Evolutionary conservation across 345 rosid genomes (phyloP), one percentile per base, ranked within the genome.

Genomic region (Erysimum cheiranthoides): DNA sequence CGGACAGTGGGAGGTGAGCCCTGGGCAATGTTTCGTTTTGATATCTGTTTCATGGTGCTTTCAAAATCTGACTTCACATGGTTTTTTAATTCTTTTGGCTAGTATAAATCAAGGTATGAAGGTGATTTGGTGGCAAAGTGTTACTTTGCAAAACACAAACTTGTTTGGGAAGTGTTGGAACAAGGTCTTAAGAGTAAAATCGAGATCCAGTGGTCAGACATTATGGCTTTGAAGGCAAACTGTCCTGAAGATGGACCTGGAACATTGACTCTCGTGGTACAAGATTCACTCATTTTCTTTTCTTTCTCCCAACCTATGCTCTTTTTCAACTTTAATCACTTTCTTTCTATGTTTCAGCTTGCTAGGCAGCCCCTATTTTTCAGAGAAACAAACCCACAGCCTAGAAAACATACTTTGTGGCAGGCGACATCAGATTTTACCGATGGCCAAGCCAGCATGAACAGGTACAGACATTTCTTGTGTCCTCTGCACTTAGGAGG

Each of bases 61-160:
- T 76, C 4, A 65, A 3, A 14, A 30, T 51, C 47, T 51, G 36
- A 73, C 27, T 66, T 62, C 30, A 52, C 39, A 39, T 17, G 62
- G 53, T 12, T 45, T 34, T 28, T 67, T 30, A 54, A 54, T 71
- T 68, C 46, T 60, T 69, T 51, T 60, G 70, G 21, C 4, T 83
- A 96, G 99, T 96, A 90, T 71, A 91, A 90, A 69, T 91, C 99
- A 2, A 91, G 96, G 80, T 85, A 96, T 71, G 99, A 96, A 84
- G 98, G 98, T 66, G 99, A 96, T 85, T 87, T 96, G 84, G 98
- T 96, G 73, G 99, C 97, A 3, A 96, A 96, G 89, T 96, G 99
- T 80, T 96, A 96, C 85, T 96, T 96, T 74, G 99, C 98, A 0
- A 96, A 96, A 85, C 97, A 93, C 71, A 96, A 93, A 83, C 92